Evolutionary conservation across 2,329 filamentous ascomycete genomes (phyloP).

Genomic region (Diaporthe citriasiana): DNA sequence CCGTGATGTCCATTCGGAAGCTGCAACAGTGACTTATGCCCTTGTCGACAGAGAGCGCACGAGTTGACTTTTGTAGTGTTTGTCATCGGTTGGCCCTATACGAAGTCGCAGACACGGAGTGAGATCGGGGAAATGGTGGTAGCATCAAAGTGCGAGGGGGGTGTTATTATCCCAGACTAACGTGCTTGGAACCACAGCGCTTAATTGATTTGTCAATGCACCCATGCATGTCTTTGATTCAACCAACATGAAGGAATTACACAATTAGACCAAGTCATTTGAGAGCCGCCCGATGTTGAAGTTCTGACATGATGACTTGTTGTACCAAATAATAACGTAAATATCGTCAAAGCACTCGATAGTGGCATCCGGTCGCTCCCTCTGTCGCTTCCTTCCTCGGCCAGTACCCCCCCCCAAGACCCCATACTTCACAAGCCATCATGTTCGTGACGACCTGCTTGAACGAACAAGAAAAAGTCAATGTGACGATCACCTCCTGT

Average conservation of each 20-base stretch:
- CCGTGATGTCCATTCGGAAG: not conserved
- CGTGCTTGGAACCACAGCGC: not conserved
- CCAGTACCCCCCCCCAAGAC: too few species aligned
- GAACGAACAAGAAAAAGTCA: not conserved
- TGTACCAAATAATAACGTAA: not conserved
- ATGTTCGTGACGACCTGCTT: not conserved
- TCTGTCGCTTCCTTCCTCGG: not conserved
- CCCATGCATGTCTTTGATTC: too few species aligned
- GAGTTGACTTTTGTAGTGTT: too few species aligned
- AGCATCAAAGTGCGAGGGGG: too few species aligned
- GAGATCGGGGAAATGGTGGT: too few species aligned
- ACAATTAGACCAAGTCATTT: not conserved
- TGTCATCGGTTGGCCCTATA: too few species aligned
- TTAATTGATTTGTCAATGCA: not conserved
- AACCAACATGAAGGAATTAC: not conserved
- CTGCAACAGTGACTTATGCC: too few species aligned
- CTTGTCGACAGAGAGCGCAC: not conserved
- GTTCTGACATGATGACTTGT: not conserved
- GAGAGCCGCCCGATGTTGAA: fast-evolving
- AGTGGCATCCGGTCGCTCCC: too few species aligned
- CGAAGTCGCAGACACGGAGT: too few species aligned
- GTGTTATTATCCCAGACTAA: not conserved
- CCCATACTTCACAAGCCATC: not conserved
- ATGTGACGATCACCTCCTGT: not conserved
- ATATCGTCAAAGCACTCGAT: not conserved